phyloP scores from a whole-genome alignment of 1,284 basidiomycete genomes.

The Boletus smithii region DNA sequence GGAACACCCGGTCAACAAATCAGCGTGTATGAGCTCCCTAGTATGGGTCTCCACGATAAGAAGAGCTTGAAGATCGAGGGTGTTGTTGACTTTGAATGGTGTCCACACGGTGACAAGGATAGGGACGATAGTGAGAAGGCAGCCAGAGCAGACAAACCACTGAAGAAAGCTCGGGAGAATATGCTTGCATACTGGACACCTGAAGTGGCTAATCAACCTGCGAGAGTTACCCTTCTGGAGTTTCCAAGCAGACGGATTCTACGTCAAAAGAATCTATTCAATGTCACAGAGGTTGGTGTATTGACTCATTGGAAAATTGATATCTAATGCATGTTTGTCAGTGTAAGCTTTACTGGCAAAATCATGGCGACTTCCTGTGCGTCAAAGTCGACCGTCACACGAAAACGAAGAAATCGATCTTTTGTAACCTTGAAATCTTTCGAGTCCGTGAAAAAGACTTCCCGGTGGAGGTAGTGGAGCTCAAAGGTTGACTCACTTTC shows the following conservation, averaged over 20 bases:
- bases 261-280: constrained; percentile 97
- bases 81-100: constrained; percentile 99
- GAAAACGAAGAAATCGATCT: constrained; percentile 98
- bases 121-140: constrained; percentile 69
- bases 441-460: constrained; percentile 96
- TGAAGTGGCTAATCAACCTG: constrained; percentile 95
- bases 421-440: constrained; percentile 99
- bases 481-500: constrained; percentile 65
- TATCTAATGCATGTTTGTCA: constrained; percentile 33
- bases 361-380: constrained; percentile 97
- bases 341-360: constrained; percentile 99
- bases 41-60: constrained; percentile 94
- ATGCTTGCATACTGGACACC: constrained; percentile 98
- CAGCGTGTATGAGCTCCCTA: constrained; percentile 93
- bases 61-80: constrained; percentile 98
- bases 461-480: constrained; percentile 96
- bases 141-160: constrained; percentile 44
- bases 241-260: constrained; percentile 86
- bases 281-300: constrained; percentile 85
- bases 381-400: constrained; percentile 99
- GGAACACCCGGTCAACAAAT: constrained; percentile 90
- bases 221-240: constrained; percentile 88
- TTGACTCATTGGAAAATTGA: background rate
- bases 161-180: constrained; percentile 78
- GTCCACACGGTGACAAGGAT: constrained; percentile 89